Evolutionary conservation across 345 rosid genomes (phyloP), one percentile per base, ranked within the genome.

Genomic region (Bretschneidera sinensis): DNA sequence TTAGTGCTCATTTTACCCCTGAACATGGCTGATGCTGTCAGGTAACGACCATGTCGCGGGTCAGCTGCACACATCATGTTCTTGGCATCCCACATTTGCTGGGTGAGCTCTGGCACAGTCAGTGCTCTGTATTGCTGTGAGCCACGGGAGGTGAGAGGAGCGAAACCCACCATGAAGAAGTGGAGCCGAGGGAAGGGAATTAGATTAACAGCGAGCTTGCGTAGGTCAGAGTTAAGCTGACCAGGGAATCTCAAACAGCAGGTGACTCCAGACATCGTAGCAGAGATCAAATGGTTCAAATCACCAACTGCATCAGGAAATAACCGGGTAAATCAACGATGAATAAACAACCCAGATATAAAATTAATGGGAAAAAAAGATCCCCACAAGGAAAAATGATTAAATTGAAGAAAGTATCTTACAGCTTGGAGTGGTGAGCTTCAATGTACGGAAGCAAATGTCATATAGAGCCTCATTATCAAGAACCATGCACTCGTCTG

Each of bases 381-480:
- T 45, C 13, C 13, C 50, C 21, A n/a, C 0, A 1, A 61, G 17
- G 17, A 50, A 48, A 18, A 23, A 4, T 2, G n/a, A n/a, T n/a
- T n/a, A n/a, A 48, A 61, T 17, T 35, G 47, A 22, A 3, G 20
- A 35, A 31, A 1, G 45, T 9, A 9, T 22, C 81, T 76, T 77
- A 85, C 86, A 78, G 65, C 81, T 83, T 16, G 91, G 91, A 21
- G 84, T 80, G 63, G 84, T 61, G 48, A 85, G 84, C 57, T 85
- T 82, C 43, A 82, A 80, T 13, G 91, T 85, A 17, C 87, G 84
- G 76, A 80, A 80, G 55, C 91, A 85, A 55, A 80, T 80, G 62
- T 85, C 84, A 10, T 85, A 83, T n/a, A 81, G 83, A 69, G 86
- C 84, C 67, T 80, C 85, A 21, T 80, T 83, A 21, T 83, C 85